A percentile compares a stretch with the other conserved stretches of the same genome.
These are phyloP conservation scores for Wickerhamomyces pijperi DNA, from an alignment of 805 yeast species.

Conservation along the genomic window DNA sequence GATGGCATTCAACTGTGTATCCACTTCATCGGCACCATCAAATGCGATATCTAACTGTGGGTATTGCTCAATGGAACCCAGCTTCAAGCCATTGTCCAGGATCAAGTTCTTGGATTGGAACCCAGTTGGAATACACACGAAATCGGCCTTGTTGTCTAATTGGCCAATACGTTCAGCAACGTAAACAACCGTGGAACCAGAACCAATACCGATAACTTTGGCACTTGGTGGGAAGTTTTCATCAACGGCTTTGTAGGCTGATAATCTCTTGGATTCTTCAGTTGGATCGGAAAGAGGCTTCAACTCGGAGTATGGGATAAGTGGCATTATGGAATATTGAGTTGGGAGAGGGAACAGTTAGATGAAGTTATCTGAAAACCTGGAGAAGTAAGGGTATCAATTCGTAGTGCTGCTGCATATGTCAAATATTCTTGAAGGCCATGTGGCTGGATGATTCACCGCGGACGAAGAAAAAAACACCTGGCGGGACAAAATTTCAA, in stretches of 20 bases:
- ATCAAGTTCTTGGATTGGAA: slow-evolving; percentile 88
- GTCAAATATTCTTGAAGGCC: no score
- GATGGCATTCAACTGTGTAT: slow-evolving; percentile 66
- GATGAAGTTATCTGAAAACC: not conserved
- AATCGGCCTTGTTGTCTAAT: slow-evolving; percentile 34
- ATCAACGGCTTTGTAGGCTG: slow-evolving; percentile 90
- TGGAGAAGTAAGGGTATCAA: no score
- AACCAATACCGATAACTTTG: slow-evolving; percentile 83
- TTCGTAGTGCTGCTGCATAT: no score
- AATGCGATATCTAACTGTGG: slow-evolving; percentile 84
- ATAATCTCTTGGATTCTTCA: slow-evolving; percentile 79
- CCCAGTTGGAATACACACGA: slow-evolving; percentile 90
- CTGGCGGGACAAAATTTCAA: no score
- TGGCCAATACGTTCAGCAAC: slow-evolving; percentile 92
- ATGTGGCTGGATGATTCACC: no score
- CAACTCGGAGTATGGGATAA: slow-evolving; percentile 16
- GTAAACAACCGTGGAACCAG: slow-evolving; percentile 95
- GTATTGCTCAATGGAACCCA: slow-evolving; percentile 77
- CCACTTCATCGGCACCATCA: slow-evolving; percentile 98
- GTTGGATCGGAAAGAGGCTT: slow-evolving; percentile 29
- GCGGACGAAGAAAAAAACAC: no score
- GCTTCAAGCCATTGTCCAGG: slow-evolving; percentile 61
- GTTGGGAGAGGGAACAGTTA: not conserved
- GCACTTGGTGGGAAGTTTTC: slow-evolving; percentile 63
- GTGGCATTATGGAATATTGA: slow-evolving; percentile 10